phyloP scores from a whole-genome alignment of 345 rosid genomes.

The Eucalyptus shirleyi region DNA sequence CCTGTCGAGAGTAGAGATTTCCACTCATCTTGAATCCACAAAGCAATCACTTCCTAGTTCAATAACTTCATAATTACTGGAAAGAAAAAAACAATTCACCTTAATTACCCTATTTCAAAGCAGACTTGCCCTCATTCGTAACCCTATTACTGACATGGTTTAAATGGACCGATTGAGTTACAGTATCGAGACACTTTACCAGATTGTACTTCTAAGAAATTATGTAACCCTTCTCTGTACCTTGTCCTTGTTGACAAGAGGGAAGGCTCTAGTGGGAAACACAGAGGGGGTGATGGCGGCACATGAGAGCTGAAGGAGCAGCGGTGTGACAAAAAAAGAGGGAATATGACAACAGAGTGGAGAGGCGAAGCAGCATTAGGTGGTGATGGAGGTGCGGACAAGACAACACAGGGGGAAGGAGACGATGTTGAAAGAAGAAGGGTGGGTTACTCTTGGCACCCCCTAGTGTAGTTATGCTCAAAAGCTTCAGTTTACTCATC shows the following conservation, averaged over 20 bases:
- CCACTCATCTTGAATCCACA: no score
- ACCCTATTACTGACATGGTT: neutral
- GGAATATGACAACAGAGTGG: no score
- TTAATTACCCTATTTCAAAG: neutral
- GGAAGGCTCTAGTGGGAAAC: neutral
- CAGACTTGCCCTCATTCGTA: rapidly evolving
- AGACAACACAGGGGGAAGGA: no score
- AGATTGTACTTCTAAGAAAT: slow-evolving; percentile 6
- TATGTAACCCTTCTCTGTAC: slow-evolving; percentile 17
- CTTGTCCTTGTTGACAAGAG: neutral
- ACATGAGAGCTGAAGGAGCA: neutral
- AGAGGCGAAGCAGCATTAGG: no score
- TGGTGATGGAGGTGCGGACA: no score
- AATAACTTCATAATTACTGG: no score
- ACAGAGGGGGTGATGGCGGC: rapidly evolving
- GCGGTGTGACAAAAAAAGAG: neutral
- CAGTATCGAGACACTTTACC: neutral
- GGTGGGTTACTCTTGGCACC: no score
- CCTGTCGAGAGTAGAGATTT: no score
- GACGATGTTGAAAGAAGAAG: no score
- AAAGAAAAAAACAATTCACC: neutral
- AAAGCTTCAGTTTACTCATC: no score
- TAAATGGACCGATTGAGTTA: neutral
- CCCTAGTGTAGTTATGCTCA: no score
- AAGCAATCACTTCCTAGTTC: no score